Evolutionary conservation across 2,329 filamentous ascomycete genomes (phyloP), one percentile per base, ranked within the genome.

Genomic region (Huntiella savannae): DNA sequence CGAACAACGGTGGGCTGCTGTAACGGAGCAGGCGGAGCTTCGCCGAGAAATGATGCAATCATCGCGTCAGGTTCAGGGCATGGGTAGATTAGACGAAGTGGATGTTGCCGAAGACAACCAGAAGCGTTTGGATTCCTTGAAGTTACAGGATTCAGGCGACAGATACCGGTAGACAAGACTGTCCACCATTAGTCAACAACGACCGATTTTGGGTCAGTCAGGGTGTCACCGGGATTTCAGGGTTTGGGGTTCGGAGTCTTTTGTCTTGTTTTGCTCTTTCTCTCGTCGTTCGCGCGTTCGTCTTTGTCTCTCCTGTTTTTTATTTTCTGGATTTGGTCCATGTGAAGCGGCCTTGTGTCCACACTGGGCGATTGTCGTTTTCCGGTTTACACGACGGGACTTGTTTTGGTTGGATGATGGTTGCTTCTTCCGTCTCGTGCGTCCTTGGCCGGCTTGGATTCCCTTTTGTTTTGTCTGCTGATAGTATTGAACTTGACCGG

Each of bases 1-100:
- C 53, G 79, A 92, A 60, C 77, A 78, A 53, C 86, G 88, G 59
- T 98, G 91, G 91, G 85, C 88, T 46, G 77, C 79, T 51, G 71
- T 98, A 37, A 73, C 78, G 43, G 81, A 91, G 53, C 77, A 85
- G 60, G 87, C 87, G 35, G 78, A 82, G 55, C 73, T 77, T 53
- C 73, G 75, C 56, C 79, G 79, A 54, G 56, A 61, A 13, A 59
- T 58, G 45, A 40, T 46, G 28, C 61, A 63, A 43, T 56, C 57
- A 19, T 54, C 57, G 47, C 61, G 58, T 51, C 54, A 56, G 44
- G 67, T 67, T 53, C 61, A 58, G 45, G 61, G 53, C 43, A 62
- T 68, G 54, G 67, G 65, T 46, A 68, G 64, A 45, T 68, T 76
- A 52, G 82, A 92, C 53, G 86, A 94, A 56, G 70, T 80, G 34